Evolutionary conservation across 805 yeast genomes (phyloP).

Genomic region (Torulaspora quercuum): DNA sequence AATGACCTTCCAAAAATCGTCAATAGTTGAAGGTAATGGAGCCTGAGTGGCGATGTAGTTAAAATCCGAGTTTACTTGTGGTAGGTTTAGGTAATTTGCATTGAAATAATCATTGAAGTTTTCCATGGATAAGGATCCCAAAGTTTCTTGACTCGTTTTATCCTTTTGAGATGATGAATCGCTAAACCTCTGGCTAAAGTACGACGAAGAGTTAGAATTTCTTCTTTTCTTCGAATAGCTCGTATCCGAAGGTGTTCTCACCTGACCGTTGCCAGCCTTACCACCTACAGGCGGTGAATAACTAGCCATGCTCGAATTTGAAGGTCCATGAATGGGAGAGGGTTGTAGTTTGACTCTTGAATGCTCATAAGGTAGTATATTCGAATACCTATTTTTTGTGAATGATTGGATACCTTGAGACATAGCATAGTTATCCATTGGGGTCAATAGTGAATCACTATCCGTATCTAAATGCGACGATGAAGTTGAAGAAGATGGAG

Average conservation of each 20-base stretch:
- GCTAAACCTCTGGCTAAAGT: constrained; percentile 9
- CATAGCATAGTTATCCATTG: constrained; percentile 39
- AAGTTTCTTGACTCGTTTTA: constrained; percentile 3
- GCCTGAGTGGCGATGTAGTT: constrained; percentile 87
- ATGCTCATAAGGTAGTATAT: constrained; percentile 81
- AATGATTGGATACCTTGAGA: constrained; percentile 76
- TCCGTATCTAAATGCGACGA: constrained; percentile 15
- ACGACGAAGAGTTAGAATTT: constrained; percentile 11
- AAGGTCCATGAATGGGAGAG: constrained; percentile 30
- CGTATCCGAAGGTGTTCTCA: constrained; percentile 2
- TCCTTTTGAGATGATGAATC: constrained; percentile 1
- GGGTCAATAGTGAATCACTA: constrained; percentile 27
- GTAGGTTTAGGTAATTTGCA: constrained; percentile 65
- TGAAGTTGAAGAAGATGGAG: constrained; percentile 6
- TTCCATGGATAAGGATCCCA: constrained; percentile 14
- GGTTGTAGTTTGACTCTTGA: constrained; percentile 57
- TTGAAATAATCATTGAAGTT: constrained; percentile 64
- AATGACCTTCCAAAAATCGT: constrained; percentile 88
- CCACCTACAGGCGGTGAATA: constrained; percentile 2
- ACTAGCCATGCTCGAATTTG: not conserved
- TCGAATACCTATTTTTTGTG: constrained; percentile 77
- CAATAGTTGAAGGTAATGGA: constrained; percentile 70
- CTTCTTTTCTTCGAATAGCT: constrained; percentile 10
- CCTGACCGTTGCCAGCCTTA: not conserved
- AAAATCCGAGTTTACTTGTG: constrained; percentile 39